Conservation (phyloP, 805 yeast species). For the Lipomyces kockii region DNA sequence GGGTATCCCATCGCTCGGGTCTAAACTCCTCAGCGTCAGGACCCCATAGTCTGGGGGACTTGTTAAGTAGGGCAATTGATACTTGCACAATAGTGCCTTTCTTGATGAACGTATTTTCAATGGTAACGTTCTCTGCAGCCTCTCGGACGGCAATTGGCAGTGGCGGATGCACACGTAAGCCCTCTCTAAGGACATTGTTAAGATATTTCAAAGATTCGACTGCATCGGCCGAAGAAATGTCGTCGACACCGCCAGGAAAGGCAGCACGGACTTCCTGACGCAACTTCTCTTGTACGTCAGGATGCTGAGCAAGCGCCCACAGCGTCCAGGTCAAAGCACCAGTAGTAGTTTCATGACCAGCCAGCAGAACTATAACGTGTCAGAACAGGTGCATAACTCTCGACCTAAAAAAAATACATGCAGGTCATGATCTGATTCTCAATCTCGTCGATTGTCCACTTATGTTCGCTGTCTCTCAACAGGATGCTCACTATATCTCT, state of each 20-base stretch:
- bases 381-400: neutral
- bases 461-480: constrained; percentile 19
- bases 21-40: constrained; percentile 28
- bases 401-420: constrained; percentile 2
- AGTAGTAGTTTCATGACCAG: constrained; percentile 36
- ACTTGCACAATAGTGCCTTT: constrained; percentile 28
- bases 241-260: constrained; percentile 28
- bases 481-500: constrained; percentile 28
- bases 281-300: constrained; percentile 22
- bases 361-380: constrained; percentile 19
- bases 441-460: constrained; percentile 30
- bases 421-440: constrained; percentile 32
- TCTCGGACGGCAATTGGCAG: constrained; percentile 30
- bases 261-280: constrained; percentile 26
- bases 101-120: constrained; percentile 12
- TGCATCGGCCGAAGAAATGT: constrained; percentile 15
- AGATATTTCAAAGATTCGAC: constrained; percentile 24
- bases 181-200: constrained; percentile 27
- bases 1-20: constrained; percentile 32
- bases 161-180: constrained; percentile 25
- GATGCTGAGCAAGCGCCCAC: constrained; percentile 18
- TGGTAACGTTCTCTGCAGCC: constrained; percentile 21
- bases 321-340: constrained; percentile 26
- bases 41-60: constrained; percentile 29
- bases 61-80: constrained; percentile 19